Evolutionary conservation across 352 stramenopile species (phyloP), one percentile per base, ranked within the genome.

Genomic region (Globisporangium cederbergense): DNA sequence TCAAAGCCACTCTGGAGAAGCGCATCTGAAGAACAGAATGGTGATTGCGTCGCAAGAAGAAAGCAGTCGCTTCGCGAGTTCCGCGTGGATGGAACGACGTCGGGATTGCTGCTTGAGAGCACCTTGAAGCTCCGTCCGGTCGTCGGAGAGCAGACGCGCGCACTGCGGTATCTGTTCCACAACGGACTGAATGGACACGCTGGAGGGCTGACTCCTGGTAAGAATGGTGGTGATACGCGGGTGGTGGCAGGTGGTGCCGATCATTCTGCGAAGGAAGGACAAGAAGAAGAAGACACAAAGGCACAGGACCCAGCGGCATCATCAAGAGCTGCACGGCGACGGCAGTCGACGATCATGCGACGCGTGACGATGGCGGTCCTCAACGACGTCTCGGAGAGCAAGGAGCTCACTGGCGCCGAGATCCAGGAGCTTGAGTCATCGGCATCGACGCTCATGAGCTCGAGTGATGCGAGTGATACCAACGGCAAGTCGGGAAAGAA

Each of bases 91-190:
- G 82, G 82, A 18, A 91, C 82, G 25, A 83, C 82, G 10, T 74
- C 79, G 0, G 80, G 71, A 1, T 49, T 89, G 58, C 53, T 91
- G 30, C 88, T 91, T 53, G 78, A 91, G 63, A 91, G 82, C 64
- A 91, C 82, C 22, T 68, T 91, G 18, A 87, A 86, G 58, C 38
- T 91, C 10, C 82, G 82, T 1, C 82, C 82, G 1, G 79, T 91
- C 10, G 73, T 69, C 28, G 77, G 76, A 47, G 73, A 84, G 18
- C 75, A 88, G 58, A 79, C 68, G n/a, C 78, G 82, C 4, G 80
- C 75, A 3, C 55, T 89, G 54, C 71, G 82, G 58, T 89, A 89
- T 66, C 75, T 91, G 28, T 91, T 91, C 62, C 76, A 82, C 42
- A 79, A 87, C 49, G 82, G 82, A 5, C 36, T 52, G 18, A 53